Base-by-base conservation (phyloP, 179 eudicot species). In the Camellia oleifera region DNA sequence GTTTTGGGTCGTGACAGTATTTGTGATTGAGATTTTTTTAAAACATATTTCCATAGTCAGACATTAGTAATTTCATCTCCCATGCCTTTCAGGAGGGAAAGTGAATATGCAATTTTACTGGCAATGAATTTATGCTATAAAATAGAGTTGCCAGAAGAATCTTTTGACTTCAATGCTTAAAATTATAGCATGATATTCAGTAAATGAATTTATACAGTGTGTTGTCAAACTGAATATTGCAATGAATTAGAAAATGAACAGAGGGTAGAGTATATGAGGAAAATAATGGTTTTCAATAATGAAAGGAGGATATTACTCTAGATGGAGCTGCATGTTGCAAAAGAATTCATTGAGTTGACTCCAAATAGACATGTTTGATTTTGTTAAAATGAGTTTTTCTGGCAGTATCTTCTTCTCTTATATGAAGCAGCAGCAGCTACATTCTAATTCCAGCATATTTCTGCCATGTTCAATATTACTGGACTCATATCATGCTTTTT, bases 261-360 rank as follows among this genome's bases (percentile, higher is more conserved):
- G 17, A 64, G 62, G 32, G 45, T 60, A 13, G 69, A 23, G 10
- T 42, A 18, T 65, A 20, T 63, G 45, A 15, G 26, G 45, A 62
- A 63, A 20, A 74, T 20, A 15, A 11, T 45, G 20, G 15, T 12
- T 76, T 18, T 40, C n/a, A 62, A 20, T 12, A 63, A 44, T 44
- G 4, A 45, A 13, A 61, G 56, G 44, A 46, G 57, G 26, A 76
- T 20, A 7, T 63, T n/a, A 58, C 45, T 63, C 18, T 64, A 62
- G 70, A 64, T 48, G 70, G 42, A 13, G 58, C 63, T 73, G 18
- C 48, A 65, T 4, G 15, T 26, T 61, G 61, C 50, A 77, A 23
- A 76, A 46, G 42, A 45, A 46, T 32, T 76, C 69, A 64, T 77
- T 42, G 50, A 7, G 26, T 10, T 50, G 79, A 64, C 71, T 77